A percentile compares a stretch with the other conserved stretches of the same genome.
These are phyloP conservation scores for Phytopythium montanum DNA, from an alignment of 352 stramenopile genomes.

Conservation along the genomic window DNA sequence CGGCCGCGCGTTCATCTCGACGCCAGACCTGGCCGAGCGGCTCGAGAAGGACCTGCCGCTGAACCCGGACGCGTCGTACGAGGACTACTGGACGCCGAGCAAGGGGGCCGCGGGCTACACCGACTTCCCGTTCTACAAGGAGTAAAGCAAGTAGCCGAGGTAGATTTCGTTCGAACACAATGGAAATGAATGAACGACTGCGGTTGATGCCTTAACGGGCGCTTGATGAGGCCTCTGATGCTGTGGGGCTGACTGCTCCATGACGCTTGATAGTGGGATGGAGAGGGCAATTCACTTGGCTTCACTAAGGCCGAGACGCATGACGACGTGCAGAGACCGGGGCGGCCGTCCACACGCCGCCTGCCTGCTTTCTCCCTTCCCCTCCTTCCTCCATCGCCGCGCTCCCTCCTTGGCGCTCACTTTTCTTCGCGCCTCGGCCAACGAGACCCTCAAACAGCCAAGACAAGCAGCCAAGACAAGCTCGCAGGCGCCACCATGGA, in stretches of 20 bases:
- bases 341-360: neutral
- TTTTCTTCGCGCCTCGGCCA: neutral
- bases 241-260: neutral
- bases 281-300: neutral
- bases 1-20: too few relatives aligned
- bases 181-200: too few relatives aligned
- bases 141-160: too few relatives aligned
- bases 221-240: too few relatives aligned
- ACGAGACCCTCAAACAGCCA: neutral
- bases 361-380: neutral
- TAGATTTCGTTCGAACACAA: too few relatives aligned
- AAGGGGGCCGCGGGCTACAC: too few relatives aligned
- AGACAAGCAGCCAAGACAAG: neutral
- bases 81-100: too few relatives aligned
- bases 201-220: too few relatives aligned
- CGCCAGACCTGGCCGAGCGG: too few relatives aligned
- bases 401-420: slow-evolving; percentile 1
- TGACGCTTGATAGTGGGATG: neutral
- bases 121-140: too few relatives aligned
- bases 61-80: too few relatives aligned
- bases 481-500: slow-evolving; percentile 22
- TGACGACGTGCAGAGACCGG: neutral
- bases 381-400: neutral
- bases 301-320: neutral
- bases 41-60: too few relatives aligned